These are phyloP conservation scores for Phytophthora quininea DNA, from an alignment of 352 stramenopile species.

Conservation along the genomic window DNA sequence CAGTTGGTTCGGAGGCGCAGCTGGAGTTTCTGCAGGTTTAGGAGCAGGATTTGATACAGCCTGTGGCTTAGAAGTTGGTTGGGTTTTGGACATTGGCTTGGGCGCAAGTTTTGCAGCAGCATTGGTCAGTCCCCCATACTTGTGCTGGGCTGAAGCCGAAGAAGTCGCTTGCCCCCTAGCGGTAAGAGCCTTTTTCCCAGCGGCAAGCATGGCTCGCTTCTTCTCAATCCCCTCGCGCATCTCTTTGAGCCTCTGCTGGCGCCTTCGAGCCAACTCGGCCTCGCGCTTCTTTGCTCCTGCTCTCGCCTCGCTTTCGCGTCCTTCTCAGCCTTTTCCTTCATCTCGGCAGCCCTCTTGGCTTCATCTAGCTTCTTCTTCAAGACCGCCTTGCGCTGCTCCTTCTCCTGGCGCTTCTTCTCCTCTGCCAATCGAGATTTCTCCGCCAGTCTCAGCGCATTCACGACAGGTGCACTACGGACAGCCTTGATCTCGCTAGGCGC, in stretches of 20 bases:
- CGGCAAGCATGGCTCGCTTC: slow-evolving; percentile 59
- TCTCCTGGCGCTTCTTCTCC: slow-evolving; percentile 72
- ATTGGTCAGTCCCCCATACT: slow-evolving; percentile 30
- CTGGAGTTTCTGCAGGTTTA: slow-evolving; percentile 12
- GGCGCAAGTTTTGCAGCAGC: slow-evolving; percentile 17
- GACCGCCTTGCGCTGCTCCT: slow-evolving; percentile 64
- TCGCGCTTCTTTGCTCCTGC: slow-evolving; percentile 74
- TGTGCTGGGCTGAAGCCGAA: slow-evolving; percentile 17
- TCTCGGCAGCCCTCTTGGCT: slow-evolving; percentile 66
- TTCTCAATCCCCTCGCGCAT: slow-evolving; percentile 76
- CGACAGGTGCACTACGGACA: slow-evolving; percentile 49
- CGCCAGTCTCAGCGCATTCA: slow-evolving; percentile 76
- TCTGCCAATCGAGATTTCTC: slow-evolving; percentile 69
- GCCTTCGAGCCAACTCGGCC: slow-evolving; percentile 61
- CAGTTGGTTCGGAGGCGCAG: slow-evolving; percentile 26
- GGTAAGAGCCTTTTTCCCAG: slow-evolving; percentile 41
- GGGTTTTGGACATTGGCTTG: slow-evolving; percentile 14
- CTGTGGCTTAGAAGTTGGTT: slow-evolving; percentile 5
- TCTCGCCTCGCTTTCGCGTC: slow-evolving; percentile 70
- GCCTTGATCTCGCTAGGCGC: slow-evolving; percentile 31
- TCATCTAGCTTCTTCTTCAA: slow-evolving; percentile 78
- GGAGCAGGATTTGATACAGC: slow-evolving; percentile 12
- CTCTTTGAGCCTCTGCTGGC: slow-evolving; percentile 68
- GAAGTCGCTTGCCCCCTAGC: slow-evolving; percentile 9
- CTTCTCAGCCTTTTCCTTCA: slow-evolving; percentile 80